Evolutionary conservation across 1,284 basidiomycete species (phyloP).

Genomic region (Puccinia polysora): DNA sequence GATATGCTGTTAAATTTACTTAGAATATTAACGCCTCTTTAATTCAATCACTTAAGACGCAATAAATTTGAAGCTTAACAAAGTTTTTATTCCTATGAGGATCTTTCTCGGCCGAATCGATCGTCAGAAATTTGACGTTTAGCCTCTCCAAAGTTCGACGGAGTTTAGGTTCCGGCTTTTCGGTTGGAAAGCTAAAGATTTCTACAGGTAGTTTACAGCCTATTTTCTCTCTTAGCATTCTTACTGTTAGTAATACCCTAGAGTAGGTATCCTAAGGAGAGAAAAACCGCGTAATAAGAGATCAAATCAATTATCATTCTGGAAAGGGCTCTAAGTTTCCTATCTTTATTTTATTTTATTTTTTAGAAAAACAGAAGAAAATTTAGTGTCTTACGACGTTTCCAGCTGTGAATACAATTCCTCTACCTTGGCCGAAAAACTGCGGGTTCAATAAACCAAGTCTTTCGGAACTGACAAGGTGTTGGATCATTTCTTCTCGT

Average conservation of each 20-base stretch:
- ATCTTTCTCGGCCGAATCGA: slow-evolving; percentile 52
- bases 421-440: slow-evolving; percentile 47
- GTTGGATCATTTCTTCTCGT: slow-evolving; percentile 53
- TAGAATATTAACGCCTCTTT: too few relatives aligned
- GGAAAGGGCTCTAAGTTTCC: too few relatives aligned
- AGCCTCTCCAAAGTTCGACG: slow-evolving; percentile 52
- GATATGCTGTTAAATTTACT: slow-evolving; percentile 56
- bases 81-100: slow-evolving; percentile 49
- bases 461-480: slow-evolving; percentile 50
- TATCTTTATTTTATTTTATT: too few relatives aligned
- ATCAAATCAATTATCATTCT: slow-evolving; percentile 51
- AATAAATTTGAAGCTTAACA: slow-evolving; percentile 49
- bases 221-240: slow-evolving; percentile 45
- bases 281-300: background rate
- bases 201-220: slow-evolving; percentile 54
- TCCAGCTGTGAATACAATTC: slow-evolving; percentile 57
- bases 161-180: slow-evolving; percentile 53
- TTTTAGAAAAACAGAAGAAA: background rate
- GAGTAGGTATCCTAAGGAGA: slow-evolving; percentile 14
- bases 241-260: slow-evolving; percentile 13
- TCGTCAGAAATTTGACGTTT: slow-evolving; percentile 53
- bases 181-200: slow-evolving; percentile 55
- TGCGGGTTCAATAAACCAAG: slow-evolving; percentile 44
- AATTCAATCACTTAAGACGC: too few relatives aligned
- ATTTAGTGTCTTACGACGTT: slow-evolving; percentile 51